A percentile compares a stretch with the other conserved stretches of the same genome.
These are phyloP conservation scores for Aureobasidium sp. DNA, from an alignment of 2,329 filamentous ascomycete species.

Conservation along the genomic window DNA sequence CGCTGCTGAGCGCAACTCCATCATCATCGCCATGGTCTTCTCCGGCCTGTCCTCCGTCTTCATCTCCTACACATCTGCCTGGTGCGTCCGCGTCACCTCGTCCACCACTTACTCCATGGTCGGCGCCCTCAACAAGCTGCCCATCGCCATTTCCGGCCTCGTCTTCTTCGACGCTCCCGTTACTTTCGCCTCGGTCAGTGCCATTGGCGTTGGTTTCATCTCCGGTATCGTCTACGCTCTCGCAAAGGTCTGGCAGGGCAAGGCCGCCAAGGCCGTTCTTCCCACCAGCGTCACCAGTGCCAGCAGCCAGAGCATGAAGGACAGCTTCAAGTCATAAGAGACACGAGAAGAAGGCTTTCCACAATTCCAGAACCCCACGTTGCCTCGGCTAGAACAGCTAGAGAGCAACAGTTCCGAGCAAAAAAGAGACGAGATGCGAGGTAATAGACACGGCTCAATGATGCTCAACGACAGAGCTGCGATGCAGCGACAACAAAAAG, in stretches of 20 bases:
- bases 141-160: slow-evolving; percentile 83
- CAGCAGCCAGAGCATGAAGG: slow-evolving; percentile 82
- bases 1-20: slow-evolving; percentile 62
- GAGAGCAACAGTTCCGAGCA: background rate
- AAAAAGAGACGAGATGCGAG: background rate
- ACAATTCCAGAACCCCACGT: background rate
- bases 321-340: slow-evolving; percentile 61
- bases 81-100: slow-evolving; percentile 95
- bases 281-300: slow-evolving; percentile 59
- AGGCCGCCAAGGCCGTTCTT: slow-evolving; percentile 45
- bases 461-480: background rate
- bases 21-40: slow-evolving; percentile 84
- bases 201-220: slow-evolving; percentile 84
- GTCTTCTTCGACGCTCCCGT: slow-evolving; percentile 93
- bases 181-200: slow-evolving; percentile 83
- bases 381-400: background rate
- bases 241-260: slow-evolving; percentile 59
- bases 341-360: background rate
- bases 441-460: background rate
- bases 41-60: slow-evolving; percentile 90
- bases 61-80: slow-evolving; percentile 98
- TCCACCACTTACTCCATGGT: slow-evolving; percentile 99
- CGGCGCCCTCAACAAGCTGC: slow-evolving; percentile 93
- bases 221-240: slow-evolving; percentile 86
- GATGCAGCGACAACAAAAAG: background rate